Conservation (phyloP, 192 early-diverging fungal species). For the Irineochytrium annulatum region DNA sequence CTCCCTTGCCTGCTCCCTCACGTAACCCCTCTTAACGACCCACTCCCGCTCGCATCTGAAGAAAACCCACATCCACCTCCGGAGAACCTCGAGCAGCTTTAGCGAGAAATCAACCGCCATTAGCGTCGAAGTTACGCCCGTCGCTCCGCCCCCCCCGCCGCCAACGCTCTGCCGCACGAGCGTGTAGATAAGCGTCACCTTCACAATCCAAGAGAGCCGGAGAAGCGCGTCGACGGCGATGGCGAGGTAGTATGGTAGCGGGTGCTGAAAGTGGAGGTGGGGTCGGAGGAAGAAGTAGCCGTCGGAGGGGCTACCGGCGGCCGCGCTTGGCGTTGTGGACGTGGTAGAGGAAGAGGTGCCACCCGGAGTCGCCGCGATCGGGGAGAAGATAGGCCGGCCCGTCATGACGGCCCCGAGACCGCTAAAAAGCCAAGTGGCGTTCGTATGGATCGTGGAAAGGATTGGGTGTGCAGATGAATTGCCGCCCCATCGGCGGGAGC, state of each 20-base stretch:
- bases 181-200: conserved; percentile 41
- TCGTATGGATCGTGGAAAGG: conserved; percentile 6
- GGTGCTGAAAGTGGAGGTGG: conserved; percentile 58
- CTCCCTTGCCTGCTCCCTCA: background rate
- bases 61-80: conserved; percentile 94
- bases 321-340: background rate
- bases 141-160: conserved; percentile 43
- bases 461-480: background rate
- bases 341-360: background rate
- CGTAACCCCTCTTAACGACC: conserved; percentile 30
- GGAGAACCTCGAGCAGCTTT: conserved; percentile 73
- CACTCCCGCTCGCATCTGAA: conserved; percentile 84
- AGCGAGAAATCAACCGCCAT: conserved; percentile 71
- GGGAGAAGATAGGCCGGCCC: background rate
- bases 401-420: background rate
- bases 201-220: conserved; percentile 82
- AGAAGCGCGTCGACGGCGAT: conserved; percentile 76
- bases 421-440: too few species aligned
- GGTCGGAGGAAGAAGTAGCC: conserved; percentile 55
- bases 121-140: conserved; percentile 55
- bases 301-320: conserved; percentile 3
- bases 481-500: background rate
- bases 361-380: background rate
- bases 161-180: conserved; percentile 20
- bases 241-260: conserved; percentile 70